These are phyloP conservation scores for Aspergillus affinis DNA, from an alignment of 495 filamentous ascomycete genomes.

Conservation along the genomic window DNA sequence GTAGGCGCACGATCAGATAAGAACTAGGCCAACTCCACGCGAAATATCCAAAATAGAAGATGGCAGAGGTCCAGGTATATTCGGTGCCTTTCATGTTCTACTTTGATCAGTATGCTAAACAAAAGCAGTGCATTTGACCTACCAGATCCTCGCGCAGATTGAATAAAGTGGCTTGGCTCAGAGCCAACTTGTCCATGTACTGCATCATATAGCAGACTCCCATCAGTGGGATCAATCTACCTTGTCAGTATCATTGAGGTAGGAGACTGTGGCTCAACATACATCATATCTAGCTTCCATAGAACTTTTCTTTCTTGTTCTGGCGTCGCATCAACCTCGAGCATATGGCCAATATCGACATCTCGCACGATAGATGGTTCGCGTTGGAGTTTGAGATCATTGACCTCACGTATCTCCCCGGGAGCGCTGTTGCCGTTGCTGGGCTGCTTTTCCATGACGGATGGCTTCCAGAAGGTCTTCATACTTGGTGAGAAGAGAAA, in stretches of 20 bases:
- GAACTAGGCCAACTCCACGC: conserved; percentile 53
- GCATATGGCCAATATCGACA: conserved; percentile 37
- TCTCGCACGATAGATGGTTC: conserved; percentile 23
- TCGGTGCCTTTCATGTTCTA: conserved; percentile 39
- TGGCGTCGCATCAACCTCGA: conserved; percentile 31
- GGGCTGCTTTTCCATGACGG: conserved; percentile 16
- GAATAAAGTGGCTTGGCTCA: conserved; percentile 55
- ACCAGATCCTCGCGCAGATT: conserved; percentile 43
- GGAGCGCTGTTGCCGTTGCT: background rate
- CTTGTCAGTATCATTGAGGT: background rate
- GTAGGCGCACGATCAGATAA: conserved; percentile 55
- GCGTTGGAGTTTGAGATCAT: conserved; percentile 17
- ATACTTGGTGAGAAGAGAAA: background rate
- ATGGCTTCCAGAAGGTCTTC: background rate
- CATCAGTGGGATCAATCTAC: conserved; percentile 50
- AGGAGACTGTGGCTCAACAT: conserved; percentile 3
- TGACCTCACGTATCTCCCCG: background rate
- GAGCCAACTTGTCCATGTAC: conserved; percentile 58
- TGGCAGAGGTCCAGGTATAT: conserved; percentile 49
- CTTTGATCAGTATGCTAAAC: background rate
- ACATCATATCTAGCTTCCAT: conserved; percentile 38
- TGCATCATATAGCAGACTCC: conserved; percentile 50
- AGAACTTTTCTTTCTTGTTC: conserved; percentile 32
- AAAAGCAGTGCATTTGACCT: background rate
- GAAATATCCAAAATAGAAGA: conserved; percentile 55